phyloP scores from a whole-genome alignment of 31 red algal species.

The Endocladia muricata region DNA sequence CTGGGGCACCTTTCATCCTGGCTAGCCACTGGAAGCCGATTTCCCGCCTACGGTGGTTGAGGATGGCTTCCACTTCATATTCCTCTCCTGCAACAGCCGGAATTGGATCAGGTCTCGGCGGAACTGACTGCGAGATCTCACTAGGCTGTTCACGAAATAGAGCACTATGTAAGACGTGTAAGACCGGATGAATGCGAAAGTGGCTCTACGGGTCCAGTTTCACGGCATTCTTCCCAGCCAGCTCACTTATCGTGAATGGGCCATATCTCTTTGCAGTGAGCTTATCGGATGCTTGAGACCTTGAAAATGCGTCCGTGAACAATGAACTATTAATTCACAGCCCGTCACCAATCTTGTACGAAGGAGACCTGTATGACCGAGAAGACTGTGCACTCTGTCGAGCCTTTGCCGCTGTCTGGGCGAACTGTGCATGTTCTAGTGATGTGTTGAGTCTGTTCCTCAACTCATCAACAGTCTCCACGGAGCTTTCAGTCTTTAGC shows the following conservation, averaged over 20 bases:
- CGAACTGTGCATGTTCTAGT: conserved; percentile 1
- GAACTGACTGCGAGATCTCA: not conserved
- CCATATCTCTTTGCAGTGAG: not conserved
- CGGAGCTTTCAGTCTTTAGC: not conserved
- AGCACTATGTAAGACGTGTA: not conserved
- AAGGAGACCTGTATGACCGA: not conserved
- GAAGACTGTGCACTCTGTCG: not conserved
- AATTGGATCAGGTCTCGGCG: not conserved
- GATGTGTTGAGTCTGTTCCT: not conserved
- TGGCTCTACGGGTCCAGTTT: not conserved
- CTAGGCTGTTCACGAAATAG: not conserved
- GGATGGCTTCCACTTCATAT: not conserved
- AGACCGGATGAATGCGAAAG: not conserved
- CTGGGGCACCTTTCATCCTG: conserved; percentile 6
- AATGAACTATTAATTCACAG: not conserved
- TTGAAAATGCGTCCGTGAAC: not conserved
- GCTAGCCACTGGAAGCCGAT: conserved; percentile 1
- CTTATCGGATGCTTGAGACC: not conserved
- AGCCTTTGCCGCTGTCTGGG: not conserved
- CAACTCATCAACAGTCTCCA: not conserved
- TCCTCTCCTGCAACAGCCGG: not conserved
- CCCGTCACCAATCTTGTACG: conserved; percentile 1
- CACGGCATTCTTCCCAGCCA: not conserved
- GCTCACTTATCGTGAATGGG: not conserved
- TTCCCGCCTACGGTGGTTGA: not conserved